A percentile compares a stretch with the other conserved stretches of the same genome.
Evolutionary conservation across 441 rosid species (phyloP).

Genomic region (Daphne laureola): DNA sequence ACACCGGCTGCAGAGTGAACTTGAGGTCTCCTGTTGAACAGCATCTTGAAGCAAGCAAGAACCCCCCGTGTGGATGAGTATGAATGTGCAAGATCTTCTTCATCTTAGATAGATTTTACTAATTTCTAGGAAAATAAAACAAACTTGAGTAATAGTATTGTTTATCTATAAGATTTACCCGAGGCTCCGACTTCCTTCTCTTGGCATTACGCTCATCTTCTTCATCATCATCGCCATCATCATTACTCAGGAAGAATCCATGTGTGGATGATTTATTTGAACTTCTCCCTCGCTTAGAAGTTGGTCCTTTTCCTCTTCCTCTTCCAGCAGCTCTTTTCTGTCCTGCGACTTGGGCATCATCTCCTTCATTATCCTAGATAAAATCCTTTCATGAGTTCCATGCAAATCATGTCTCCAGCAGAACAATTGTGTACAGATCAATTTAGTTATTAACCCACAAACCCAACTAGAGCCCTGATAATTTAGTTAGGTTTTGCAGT

Average conservation of each 20-base stretch:
- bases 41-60: not conserved
- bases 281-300: conserved; percentile 74
- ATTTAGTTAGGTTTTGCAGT: no score
- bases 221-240: conserved; percentile 64
- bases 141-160: conserved; percentile 1
- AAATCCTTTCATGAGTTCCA: conserved; percentile 1
- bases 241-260: conserved; percentile 49
- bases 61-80: not conserved
- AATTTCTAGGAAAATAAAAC: not conserved
- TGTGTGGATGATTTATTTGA: conserved; percentile 54
- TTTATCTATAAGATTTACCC: conserved; percentile 30
- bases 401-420: not conserved
- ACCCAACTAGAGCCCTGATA: no score
- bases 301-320: conserved; percentile 63
- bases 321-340: conserved; percentile 72
- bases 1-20: no score
- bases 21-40: no score
- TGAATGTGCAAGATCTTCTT: not conserved
- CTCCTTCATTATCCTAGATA: conserved; percentile 40
- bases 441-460: no score
- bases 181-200: conserved; percentile 62
- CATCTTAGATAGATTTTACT: not conserved
- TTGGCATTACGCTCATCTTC: conserved; percentile 51
- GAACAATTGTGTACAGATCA: not conserved
- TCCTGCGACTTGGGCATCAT: conserved; percentile 35